phyloP scores from a whole-genome alignment of 768 basidiomycete genomes.

The Exidia glandulosa region DNA sequence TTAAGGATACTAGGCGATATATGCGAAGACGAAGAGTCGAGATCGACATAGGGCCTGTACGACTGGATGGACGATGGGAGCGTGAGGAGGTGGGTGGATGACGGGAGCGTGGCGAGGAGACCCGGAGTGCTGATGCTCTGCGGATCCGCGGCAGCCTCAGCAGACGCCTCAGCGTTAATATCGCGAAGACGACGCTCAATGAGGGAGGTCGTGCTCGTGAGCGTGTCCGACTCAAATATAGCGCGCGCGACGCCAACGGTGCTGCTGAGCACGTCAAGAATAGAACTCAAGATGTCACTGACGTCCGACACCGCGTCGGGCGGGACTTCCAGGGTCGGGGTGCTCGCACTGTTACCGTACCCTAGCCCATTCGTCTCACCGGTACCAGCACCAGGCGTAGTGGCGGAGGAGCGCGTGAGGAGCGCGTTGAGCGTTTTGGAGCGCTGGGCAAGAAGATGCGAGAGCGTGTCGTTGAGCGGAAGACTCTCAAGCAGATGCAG shows the following conservation, averaged over 20 bases:
- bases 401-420: constrained; percentile 16
- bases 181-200: constrained; percentile 45
- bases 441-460: constrained; percentile 61
- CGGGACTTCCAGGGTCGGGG: no score
- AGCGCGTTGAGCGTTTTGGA: constrained; percentile 42
- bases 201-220: constrained; percentile 28
- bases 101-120: constrained; percentile 63
- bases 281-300: constrained; percentile 38
- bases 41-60: constrained; percentile 81
- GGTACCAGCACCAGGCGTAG: no score
- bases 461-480: constrained; percentile 62
- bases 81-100: constrained; percentile 70
- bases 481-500: constrained; percentile 84
- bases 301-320: constrained; percentile 37
- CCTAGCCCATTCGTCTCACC: no score
- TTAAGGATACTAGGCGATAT: constrained; percentile 34
- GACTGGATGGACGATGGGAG: constrained; percentile 59
- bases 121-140: constrained; percentile 54
- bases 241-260: constrained; percentile 48
- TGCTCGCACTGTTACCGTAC: no score
- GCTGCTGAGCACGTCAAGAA: constrained; percentile 43
- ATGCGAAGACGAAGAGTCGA: constrained; percentile 44
- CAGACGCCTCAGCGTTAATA: constrained; percentile 44
- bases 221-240: constrained; percentile 34
- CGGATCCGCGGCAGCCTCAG: constrained; percentile 32